Evolutionary conservation across 495 filamentous ascomycete species (phyloP).

Genomic region (Penicillium ucsense): DNA sequence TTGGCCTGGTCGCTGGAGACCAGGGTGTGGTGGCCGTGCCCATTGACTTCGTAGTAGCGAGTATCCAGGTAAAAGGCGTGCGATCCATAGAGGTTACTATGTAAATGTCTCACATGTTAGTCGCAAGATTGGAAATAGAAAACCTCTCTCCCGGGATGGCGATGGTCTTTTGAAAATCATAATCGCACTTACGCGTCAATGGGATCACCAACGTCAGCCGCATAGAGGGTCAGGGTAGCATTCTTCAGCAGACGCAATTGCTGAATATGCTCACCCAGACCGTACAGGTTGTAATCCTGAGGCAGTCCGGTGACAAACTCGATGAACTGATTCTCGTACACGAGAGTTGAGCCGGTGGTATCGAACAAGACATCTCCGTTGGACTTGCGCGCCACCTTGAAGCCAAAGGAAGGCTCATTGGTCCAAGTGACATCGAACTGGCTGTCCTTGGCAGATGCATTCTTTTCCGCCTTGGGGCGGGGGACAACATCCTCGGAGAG

Average conservation of each 20-base stretch:
- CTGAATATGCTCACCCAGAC: slow-evolving; percentile 52
- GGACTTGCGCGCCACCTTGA: slow-evolving; percentile 45
- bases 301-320: slow-evolving; percentile 50
- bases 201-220: slow-evolving; percentile 57
- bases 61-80: slow-evolving; percentile 59
- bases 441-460: slow-evolving; percentile 22
- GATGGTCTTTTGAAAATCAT: background rate
- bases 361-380: slow-evolving; percentile 50
- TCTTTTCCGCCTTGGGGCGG: slow-evolving; percentile 39
- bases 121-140: background rate
- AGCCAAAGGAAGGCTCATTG: slow-evolving; percentile 52
- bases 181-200: slow-evolving; percentile 38
- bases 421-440: slow-evolving; percentile 49
- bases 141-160: background rate
- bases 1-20: slow-evolving; percentile 46
- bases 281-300: slow-evolving; percentile 54
- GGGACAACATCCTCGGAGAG: slow-evolving; percentile 56
- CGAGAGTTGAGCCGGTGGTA: slow-evolving; percentile 44
- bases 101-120: background rate
- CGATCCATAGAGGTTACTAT: slow-evolving; percentile 49
- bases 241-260: slow-evolving; percentile 50
- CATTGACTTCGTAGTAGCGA: slow-evolving; percentile 49
- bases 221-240: slow-evolving; percentile 55
- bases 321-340: slow-evolving; percentile 57
- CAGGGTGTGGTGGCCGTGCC: slow-evolving; percentile 43